Base-by-base conservation (phyloP, 495 filamentous ascomycete genomes). In the Annulohypoxylon moriforme region DNA sequence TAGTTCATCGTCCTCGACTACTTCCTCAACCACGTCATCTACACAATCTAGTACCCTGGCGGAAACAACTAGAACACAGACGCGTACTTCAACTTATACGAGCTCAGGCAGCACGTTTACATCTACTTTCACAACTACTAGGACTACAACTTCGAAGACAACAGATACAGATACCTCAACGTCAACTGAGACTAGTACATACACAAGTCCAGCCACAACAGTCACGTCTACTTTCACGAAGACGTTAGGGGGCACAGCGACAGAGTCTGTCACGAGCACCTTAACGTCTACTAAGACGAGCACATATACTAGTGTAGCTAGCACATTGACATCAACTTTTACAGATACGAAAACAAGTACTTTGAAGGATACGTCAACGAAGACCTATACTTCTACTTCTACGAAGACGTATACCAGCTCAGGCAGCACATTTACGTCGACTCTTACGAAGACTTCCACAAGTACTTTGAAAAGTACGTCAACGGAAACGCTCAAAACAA, bases 381-480 rank as follows among this genome's bases (percentile, higher is more conserved):
- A 31, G 31, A 36, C 53, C 13, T 38, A 38, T 25, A 64, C 33
- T 33, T 29, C 40, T 1, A 74, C 62, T 5, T n/a, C 53, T 10
- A 64, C 67, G 14, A 70, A 46, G 22, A 70, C 71, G 6, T 66
- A 50, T 8, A 69, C 56, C 1, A 47, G 13, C 24, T 46, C 60
- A n/a, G 42, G 60, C n/a, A 64, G 61, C 36, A 60, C 61, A 25
- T 58, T 64, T 10, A 72, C 63, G 16, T 67, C 62, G 9, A 71
- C 61, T 14, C 11, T 64, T 18, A 70, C 52, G 18, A 16, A 24
- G 25, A 58, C 22, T 3, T 13, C 6, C 16, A 68, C 64, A 9
- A 18, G 25, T 24, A 56, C 63, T 10, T 9, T n/a, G 8, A 14
- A n/a, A 3, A 29, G 1, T 4, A 46, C 56, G n/a, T 29, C 24